Base-by-base conservation (phyloP, 1,284 basidiomycete genomes). In the Microbotryomycetes sp. region DNA sequence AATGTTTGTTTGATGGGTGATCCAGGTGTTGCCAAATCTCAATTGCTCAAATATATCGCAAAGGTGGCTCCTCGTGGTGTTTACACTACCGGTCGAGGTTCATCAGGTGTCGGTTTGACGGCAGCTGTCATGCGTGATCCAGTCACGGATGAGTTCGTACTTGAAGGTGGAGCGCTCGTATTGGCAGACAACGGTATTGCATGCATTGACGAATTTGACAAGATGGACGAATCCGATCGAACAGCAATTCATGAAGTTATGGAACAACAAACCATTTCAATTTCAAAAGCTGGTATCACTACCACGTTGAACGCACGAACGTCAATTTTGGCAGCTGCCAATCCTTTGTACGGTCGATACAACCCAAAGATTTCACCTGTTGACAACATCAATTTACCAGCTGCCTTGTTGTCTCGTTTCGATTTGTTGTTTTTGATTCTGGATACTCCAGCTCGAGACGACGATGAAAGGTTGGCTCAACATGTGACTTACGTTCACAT, bases 161-260 rank as follows among this genome's bases (percentile, higher is more conserved):
- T 98, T 46, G 96, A 99, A 87, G 96, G 96, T 14, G 96, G 96
- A 53, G 96, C 96, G 7, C 83, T 99, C 47, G 96, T 99, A 2
- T 83, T 99, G 28, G 96, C 96, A 4, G 96, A 99, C 77, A 98
- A 98, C 71, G 96, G 96, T 32, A 98, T 99, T 73, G 97, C 93
- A 78, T 98, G 94, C 77, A 98, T 99, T 70, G 96, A 99, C 74
- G 96, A 99, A 75, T 99, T 99, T 75, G 96, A 99, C 80, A 98
- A 99, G 79, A 99, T 99, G 96, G 96, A 98, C 70, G 96, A 98
- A 77, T 78, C 89, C 2, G 96, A 98, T 76, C 83, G 96, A 65
- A 98, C 96, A 0, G 92, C 96, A 15, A 98, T 99, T 67, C 96
- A 99, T 80, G 96, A 99, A 82, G 96, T 98, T 60, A 99, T 99